Evolutionary conservation across 2,329 filamentous ascomycete genomes (phyloP).

Genomic region (Thermomyces lanuginosus): DNA sequence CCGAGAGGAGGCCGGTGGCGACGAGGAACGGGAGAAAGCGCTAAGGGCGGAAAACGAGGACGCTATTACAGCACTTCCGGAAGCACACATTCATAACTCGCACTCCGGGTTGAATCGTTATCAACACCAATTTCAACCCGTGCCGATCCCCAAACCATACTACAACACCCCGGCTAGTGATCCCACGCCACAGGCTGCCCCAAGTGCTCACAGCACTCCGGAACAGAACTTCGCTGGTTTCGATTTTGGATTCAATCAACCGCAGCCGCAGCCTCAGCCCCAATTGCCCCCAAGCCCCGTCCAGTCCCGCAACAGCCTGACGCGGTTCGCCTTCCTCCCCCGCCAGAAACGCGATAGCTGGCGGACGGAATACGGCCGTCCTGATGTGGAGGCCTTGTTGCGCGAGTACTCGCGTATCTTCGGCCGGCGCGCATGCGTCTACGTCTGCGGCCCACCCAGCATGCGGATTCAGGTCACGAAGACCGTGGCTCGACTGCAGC

Average conservation of each 20-base stretch:
- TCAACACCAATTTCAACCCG: too few species aligned
- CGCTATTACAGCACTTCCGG: conserved; percentile 63
- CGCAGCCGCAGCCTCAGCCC: conserved; percentile 2
- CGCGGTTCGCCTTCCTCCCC: conserved; percentile 73
- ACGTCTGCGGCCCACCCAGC: conserved; percentile 74
- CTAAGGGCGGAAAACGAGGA: conserved; percentile 72
- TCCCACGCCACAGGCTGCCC: conserved; percentile 7
- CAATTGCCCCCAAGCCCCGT: conserved; percentile 53
- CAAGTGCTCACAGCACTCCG: conserved; percentile 1
- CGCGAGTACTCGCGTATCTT: conserved; percentile 68
- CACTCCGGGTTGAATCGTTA: conserved; percentile 5
- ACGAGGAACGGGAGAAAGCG: conserved; percentile 62
- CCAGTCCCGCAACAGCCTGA: conserved; percentile 73
- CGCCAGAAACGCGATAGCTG: conserved; percentile 50
- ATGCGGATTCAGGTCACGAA: conserved; percentile 83
- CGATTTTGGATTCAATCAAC: conserved; percentile 7
- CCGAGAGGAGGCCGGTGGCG: conserved; percentile 61
- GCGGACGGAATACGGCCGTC: conserved; percentile 82
- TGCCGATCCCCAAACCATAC: too few species aligned
- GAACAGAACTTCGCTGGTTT: conserved; percentile 4
- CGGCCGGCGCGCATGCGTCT: conserved; percentile 69
- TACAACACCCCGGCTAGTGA: too few species aligned
- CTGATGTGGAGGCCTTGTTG: conserved; percentile 74
- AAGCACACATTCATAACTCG: conserved; percentile 19
- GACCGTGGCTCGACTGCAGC: conserved; percentile 67